These are phyloP conservation scores for Salix arbutifolia DNA, from an alignment of 345 rosid genomes.

Conservation along the genomic window DNA sequence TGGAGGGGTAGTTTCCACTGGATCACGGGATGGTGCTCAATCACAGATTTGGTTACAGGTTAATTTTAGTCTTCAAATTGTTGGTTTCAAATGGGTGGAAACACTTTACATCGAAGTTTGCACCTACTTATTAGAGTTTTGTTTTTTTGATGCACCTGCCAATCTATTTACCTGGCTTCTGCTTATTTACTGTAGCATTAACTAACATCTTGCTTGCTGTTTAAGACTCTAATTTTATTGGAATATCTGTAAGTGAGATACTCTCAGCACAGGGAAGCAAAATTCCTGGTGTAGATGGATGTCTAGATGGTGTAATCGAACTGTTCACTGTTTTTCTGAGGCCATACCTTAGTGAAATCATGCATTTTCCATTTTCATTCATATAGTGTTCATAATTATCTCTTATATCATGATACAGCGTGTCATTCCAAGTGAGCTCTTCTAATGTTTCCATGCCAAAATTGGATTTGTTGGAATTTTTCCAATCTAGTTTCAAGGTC, in stretches of 20 bases:
- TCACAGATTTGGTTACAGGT: slow-evolving; percentile 91
- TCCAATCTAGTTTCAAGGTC: not conserved
- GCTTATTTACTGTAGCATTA: not conserved
- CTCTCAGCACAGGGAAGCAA: not conserved
- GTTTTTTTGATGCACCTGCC: not conserved
- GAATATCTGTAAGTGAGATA: not conserved
- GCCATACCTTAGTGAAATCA: not conserved
- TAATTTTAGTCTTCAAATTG: not conserved
- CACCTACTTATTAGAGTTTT: not conserved
- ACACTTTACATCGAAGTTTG: not conserved
- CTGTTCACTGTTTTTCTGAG: not conserved
- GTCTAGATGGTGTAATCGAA: not conserved
- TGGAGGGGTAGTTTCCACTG: slow-evolving; percentile 56
- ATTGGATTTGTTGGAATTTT: not conserved
- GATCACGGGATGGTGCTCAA: slow-evolving; percentile 65
- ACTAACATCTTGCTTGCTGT: not conserved
- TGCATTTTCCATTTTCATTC: not conserved
- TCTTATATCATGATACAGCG: not conserved
- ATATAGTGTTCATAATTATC: not conserved
- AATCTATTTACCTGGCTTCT: not conserved
- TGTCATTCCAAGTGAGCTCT: not conserved
- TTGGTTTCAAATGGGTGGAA: not conserved
- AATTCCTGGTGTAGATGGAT: not conserved
- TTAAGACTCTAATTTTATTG: not conserved
- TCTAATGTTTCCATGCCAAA: not conserved